A percentile compares a stretch with the other conserved stretches of the same genome.
Conservation (phyloP, 2,329 filamentous ascomycete species). For the Fusarium goolgardi region DNA sequence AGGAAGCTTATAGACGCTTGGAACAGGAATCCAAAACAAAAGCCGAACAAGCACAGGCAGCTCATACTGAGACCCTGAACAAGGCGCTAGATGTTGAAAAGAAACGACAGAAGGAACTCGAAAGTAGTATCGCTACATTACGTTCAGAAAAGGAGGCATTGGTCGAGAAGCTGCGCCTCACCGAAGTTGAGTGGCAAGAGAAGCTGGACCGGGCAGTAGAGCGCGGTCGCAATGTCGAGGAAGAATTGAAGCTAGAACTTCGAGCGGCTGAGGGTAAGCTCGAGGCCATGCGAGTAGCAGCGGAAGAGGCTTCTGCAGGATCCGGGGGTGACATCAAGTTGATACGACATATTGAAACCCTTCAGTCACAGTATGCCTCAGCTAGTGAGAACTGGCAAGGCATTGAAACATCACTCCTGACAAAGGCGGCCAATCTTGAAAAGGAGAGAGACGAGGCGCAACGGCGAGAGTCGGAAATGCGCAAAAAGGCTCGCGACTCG, state of each 20-base stretch:
- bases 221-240: constrained; percentile 73
- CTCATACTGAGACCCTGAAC: constrained; percentile 73
- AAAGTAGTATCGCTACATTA: constrained; percentile 71
- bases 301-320: constrained; percentile 89
- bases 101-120: constrained; percentile 64
- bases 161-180: constrained; percentile 74
- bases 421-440: constrained; percentile 81
- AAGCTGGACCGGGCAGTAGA: constrained; percentile 79
- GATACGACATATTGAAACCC: constrained; percentile 90
- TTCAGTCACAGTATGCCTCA: constrained; percentile 94
- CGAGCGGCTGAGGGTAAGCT: constrained; percentile 87
- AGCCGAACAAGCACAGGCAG: constrained; percentile 70
- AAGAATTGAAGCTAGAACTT: constrained; percentile 83
- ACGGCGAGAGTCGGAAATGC: constrained; percentile 85
- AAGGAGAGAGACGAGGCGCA: constrained; percentile 90
- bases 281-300: constrained; percentile 84
- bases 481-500: constrained; percentile 88
- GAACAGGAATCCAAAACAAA: constrained; percentile 76
- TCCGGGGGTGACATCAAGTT: constrained; percentile 87
- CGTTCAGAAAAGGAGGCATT: constrained; percentile 82
- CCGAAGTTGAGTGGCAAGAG: constrained; percentile 78
- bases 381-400: constrained; percentile 98
- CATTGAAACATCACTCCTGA: constrained; percentile 86
- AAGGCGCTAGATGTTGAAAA: constrained; percentile 76
- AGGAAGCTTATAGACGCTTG: constrained; percentile 73